Evolutionary conservation across 2,329 filamentous ascomycete species (phyloP).

Genomic region (Ophiostoma sp.): DNA sequence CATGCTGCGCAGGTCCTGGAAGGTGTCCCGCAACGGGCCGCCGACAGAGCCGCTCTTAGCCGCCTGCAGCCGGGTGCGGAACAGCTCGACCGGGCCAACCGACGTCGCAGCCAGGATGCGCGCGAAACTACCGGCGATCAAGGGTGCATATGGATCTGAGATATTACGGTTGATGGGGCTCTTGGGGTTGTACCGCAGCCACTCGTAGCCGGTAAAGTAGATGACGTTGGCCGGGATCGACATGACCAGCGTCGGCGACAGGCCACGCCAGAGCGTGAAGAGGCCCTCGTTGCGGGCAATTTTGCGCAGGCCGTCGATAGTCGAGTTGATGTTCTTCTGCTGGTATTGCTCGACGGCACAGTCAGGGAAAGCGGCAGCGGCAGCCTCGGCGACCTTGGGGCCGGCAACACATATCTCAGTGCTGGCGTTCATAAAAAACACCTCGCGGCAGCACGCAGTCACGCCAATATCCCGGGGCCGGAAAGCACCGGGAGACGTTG

Average conservation of each 20-base stretch:
- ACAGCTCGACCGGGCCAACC: slow-evolving; percentile 89
- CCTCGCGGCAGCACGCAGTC: slow-evolving; percentile 90
- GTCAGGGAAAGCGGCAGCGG: slow-evolving; percentile 47
- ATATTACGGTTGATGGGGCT: slow-evolving; percentile 65
- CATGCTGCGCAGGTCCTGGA: slow-evolving; percentile 72
- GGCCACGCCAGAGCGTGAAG: slow-evolving; percentile 80
- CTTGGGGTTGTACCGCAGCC: slow-evolving; percentile 67
- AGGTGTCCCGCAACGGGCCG: slow-evolving; percentile 72
- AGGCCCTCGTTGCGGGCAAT: slow-evolving; percentile 91
- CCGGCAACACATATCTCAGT: slow-evolving; percentile 75
- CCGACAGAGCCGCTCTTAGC: slow-evolving; percentile 54
- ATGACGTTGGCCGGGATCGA: slow-evolving; percentile 93
- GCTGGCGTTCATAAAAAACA: slow-evolving; percentile 91
- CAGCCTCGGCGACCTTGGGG: slow-evolving; percentile 48
- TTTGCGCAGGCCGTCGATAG: slow-evolving; percentile 85
- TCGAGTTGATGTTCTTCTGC: slow-evolving; percentile 78
- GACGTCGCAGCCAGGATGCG: slow-evolving; percentile 73
- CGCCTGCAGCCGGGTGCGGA: slow-evolving; percentile 87
- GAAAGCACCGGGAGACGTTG: slow-evolving; percentile 59
- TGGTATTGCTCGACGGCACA: slow-evolving; percentile 88
- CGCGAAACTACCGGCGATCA: slow-evolving; percentile 73
- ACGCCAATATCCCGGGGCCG: slow-evolving; percentile 79
- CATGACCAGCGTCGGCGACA: slow-evolving; percentile 94
- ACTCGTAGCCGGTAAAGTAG: slow-evolving; percentile 97
- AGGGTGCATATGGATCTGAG: slow-evolving; percentile 67